A percentile compares a stretch with the other conserved stretches of the same genome.
phyloP scores from a whole-genome alignment of 768 basidiomycete genomes.

The Neoboletus subvelutipes region DNA sequence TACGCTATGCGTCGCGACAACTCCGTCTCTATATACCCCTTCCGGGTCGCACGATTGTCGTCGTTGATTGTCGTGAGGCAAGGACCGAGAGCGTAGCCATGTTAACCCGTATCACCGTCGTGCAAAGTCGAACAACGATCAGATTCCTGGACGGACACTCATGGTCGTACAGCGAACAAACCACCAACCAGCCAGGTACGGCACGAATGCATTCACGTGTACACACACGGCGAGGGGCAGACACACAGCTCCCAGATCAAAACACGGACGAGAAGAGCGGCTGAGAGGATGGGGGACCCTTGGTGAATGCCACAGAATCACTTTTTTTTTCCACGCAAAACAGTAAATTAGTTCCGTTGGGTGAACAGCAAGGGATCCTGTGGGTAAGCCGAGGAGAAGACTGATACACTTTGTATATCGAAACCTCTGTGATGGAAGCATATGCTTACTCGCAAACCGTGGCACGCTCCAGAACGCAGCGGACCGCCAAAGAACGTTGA shows the following conservation, averaged over 20 bases:
- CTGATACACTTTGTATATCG: neutral
- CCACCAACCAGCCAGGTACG: neutral
- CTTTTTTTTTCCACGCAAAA: neutral
- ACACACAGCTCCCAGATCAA: constrained; percentile 1
- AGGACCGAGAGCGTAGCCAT: constrained; percentile 7
- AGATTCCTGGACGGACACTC: neutral
- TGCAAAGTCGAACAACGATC: neutral
- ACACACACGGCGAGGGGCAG: neutral
- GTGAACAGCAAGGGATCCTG: constrained; percentile 1
- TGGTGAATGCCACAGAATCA: neutral
- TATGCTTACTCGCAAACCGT: neutral
- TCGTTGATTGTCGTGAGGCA: constrained; percentile 9
- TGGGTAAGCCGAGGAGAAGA: constrained; percentile 18
- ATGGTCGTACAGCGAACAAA: neutral
- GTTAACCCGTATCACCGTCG: neutral
- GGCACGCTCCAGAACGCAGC: neutral
- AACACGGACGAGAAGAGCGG: neutral
- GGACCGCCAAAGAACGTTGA: constrained; percentile 2
- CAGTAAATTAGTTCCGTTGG: neutral
- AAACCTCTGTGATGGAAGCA: constrained; percentile 12
- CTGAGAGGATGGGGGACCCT: neutral
- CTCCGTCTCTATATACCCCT: neutral
- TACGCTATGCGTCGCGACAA: neutral
- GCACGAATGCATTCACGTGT: neutral
- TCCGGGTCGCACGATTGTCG: neutral